Conservation (phyloP, 306 rosid species). For the Quercus wislizeni region DNA sequence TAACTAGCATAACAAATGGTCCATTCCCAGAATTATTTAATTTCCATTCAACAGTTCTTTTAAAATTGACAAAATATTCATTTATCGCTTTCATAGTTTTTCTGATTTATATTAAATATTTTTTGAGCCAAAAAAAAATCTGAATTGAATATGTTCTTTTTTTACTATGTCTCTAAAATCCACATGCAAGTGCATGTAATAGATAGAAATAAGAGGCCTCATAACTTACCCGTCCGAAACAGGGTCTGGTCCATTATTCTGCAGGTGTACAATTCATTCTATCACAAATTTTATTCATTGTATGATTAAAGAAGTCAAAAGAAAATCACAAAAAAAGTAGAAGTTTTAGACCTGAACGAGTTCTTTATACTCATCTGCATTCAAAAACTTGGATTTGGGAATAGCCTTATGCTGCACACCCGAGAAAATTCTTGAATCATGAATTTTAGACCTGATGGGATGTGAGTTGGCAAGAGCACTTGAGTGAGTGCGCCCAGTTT, state of each 20-base stretch:
- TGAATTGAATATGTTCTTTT: neutral
- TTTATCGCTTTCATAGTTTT: neutral
- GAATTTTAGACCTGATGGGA: conserved; percentile 30
- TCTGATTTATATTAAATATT: neutral
- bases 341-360: conserved; percentile 61
- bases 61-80: neutral
- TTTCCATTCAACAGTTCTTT: neutral
- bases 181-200: conserved; percentile 7
- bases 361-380: conserved; percentile 62
- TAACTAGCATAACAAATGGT: neutral
- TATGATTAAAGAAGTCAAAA: neutral
- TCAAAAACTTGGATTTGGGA: conserved; percentile 50
- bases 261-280: conserved; percentile 26
- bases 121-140: neutral
- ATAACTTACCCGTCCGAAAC: conserved; percentile 63
- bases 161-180: neutral
- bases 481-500: conserved; percentile 32
- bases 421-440: conserved; percentile 26
- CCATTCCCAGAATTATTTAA: neutral
- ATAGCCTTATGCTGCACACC: conserved; percentile 28
- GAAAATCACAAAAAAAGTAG: neutral
- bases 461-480: conserved; percentile 46
- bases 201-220: neutral
- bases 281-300: neutral
- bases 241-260: conserved; percentile 71